Conservation (phyloP, 441 rosid species). For the Euphorbia celastroides region DNA sequence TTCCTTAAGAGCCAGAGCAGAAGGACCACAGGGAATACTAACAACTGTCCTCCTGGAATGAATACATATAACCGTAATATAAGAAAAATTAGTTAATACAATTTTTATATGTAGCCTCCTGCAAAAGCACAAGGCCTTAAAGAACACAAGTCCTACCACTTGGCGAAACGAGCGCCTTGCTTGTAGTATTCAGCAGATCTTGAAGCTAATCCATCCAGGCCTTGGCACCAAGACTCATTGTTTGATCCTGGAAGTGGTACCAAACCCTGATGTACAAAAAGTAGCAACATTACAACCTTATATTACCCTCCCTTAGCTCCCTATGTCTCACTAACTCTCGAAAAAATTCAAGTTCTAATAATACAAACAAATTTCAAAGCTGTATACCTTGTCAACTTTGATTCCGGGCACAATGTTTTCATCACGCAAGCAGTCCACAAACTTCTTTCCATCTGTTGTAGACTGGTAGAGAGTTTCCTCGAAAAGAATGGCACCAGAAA, state of each 20-base stretch:
- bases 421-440: too few species aligned
- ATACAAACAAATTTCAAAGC: too few species aligned
- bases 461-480: too few species aligned
- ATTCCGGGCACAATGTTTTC: too few species aligned
- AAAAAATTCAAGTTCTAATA: too few species aligned
- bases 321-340: too few species aligned
- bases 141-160: conserved; percentile 55
- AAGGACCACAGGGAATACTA: conserved; percentile 97
- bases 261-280: conserved; percentile 54
- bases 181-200: conserved; percentile 97
- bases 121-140: neutral
- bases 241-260: conserved; percentile 92
- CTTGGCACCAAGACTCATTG: conserved; percentile 98
- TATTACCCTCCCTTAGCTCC: too few species aligned
- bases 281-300: too few species aligned
- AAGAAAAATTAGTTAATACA: neutral
- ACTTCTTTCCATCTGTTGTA: too few species aligned
- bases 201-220: conserved; percentile 95
- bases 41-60: conserved; percentile 88
- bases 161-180: conserved; percentile 99
- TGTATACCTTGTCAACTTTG: too few species aligned
- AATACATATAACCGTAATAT: neutral
- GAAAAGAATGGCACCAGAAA: too few species aligned
- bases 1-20: conserved; percentile 97
- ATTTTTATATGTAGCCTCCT: neutral